These are phyloP conservation scores for Megacollybia platyphylla DNA, from an alignment of 1,284 basidiomycete species.

Conservation along the genomic window DNA sequence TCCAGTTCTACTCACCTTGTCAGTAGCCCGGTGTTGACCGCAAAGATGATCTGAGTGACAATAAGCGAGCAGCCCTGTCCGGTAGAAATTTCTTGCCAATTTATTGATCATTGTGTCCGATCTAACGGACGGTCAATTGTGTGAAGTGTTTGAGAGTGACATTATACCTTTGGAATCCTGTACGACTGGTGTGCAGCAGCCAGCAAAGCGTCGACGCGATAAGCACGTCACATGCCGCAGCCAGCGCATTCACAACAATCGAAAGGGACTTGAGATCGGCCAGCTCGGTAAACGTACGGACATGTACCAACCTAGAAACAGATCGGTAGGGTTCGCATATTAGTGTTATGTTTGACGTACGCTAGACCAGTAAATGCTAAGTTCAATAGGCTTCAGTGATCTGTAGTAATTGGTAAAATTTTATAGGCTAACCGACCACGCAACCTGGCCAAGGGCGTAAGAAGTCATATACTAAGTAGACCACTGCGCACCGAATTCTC, in stretches of 20 bases:
- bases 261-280: constrained; percentile 4
- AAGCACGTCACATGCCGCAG: constrained; percentile 16
- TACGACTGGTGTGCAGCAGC: constrained; percentile 17
- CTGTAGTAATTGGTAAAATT: not conserved
- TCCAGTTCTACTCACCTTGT: constrained; percentile 14
- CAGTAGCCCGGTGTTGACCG: constrained; percentile 32
- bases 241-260: constrained; percentile 8
- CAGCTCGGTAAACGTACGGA: not conserved
- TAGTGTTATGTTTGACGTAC: not conserved
- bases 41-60: constrained; percentile 27
- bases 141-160: not conserved
- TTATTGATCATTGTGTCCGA: constrained; percentile 34
- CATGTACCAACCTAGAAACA: not conserved
- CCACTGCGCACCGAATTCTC: not conserved
- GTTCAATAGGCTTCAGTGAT: too few species aligned
- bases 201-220: constrained; percentile 21
- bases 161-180: constrained; percentile 20
- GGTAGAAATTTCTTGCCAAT: constrained; percentile 17
- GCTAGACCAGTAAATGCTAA: not conserved
- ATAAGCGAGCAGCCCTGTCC: not conserved
- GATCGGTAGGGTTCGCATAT: too few species aligned
- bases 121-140: constrained; percentile 10
- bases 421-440: not conserved
- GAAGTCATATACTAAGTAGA: not conserved
- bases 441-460: not conserved